Percentiles rank a stretch among this genome's conserved stretches.
These are phyloP conservation scores for Passalora sequoiae DNA, from an alignment of 2,329 filamentous ascomycete genomes.

Conservation along the genomic window DNA sequence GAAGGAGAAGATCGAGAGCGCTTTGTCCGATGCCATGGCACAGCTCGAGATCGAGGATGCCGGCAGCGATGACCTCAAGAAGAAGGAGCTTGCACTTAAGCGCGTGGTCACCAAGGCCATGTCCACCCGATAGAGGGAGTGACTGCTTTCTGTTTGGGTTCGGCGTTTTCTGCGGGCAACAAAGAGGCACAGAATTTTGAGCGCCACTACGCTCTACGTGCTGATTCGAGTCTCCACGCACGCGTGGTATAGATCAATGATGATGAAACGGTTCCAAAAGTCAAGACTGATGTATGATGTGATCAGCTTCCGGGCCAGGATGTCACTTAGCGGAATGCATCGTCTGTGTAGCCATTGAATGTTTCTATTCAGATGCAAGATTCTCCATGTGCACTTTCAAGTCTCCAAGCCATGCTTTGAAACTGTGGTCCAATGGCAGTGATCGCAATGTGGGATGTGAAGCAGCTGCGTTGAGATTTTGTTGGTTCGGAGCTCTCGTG, in stretches of 20 bases:
- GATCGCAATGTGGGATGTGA: no score
- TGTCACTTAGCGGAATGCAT: slow-evolving; percentile 20
- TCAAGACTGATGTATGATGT: slow-evolving; percentile 25
- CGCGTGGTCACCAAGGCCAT: slow-evolving; percentile 83
- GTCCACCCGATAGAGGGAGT: slow-evolving; percentile 33
- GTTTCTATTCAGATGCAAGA: no score
- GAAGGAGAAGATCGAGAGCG: slow-evolving; percentile 99
- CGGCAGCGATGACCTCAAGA: slow-evolving; percentile 90
- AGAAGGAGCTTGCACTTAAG: slow-evolving; percentile 99
- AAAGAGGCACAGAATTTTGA: slow-evolving; percentile 15
- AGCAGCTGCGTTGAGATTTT: no score
- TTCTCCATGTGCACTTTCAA: neutral
- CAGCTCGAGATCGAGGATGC: slow-evolving; percentile 95
- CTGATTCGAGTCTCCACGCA: slow-evolving; percentile 11
- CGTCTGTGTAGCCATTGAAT: slow-evolving; percentile 18
- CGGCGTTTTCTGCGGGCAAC: slow-evolving; percentile 24
- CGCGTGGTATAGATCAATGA: slow-evolving; percentile 24
- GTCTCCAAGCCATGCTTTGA: neutral
- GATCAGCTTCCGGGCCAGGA: slow-evolving; percentile 20
- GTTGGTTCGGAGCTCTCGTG: no score
- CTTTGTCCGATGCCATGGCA: slow-evolving; percentile 94
- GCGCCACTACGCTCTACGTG: slow-evolving; percentile 13
- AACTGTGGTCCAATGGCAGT: no score
- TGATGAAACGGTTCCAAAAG: slow-evolving; percentile 25
- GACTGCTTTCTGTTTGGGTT: slow-evolving; percentile 10